Percentiles rank a stretch among this genome's conserved stretches.
Conservation (phyloP, 2,329 filamentous ascomycete species). For the Pseudofabraea citricarpa region DNA sequence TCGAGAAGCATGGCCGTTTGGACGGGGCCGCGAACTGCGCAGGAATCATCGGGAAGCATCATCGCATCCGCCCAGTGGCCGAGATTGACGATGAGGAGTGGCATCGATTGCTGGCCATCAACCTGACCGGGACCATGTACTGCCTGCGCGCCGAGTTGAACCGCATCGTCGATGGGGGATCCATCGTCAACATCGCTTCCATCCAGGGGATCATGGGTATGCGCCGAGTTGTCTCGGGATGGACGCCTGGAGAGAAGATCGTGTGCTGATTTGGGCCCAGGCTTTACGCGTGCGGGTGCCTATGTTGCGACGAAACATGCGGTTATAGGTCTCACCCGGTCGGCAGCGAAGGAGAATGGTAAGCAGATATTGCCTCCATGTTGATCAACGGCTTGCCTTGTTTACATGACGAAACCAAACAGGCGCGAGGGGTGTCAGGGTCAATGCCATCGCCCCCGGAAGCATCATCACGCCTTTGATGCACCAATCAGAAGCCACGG, state of each 20-base stretch:
- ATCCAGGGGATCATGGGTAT: slow-evolving; percentile 44
- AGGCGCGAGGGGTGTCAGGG: slow-evolving; percentile 12
- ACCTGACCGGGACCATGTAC: slow-evolving; percentile 33
- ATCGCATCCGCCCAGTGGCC: slow-evolving; percentile 24
- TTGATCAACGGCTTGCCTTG: too few species aligned
- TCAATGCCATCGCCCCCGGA: slow-evolving; percentile 28
- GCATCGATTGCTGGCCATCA: slow-evolving; percentile 32
- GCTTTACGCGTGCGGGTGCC: slow-evolving; percentile 25
- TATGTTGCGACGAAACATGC: slow-evolving; percentile 36
- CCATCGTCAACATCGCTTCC: slow-evolving; percentile 37
- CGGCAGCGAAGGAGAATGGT: slow-evolving; percentile 34
- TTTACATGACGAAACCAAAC: not conserved
- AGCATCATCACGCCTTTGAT: slow-evolving; percentile 46
- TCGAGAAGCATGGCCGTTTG: slow-evolving; percentile 30
- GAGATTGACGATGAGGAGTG: slow-evolving; percentile 32
- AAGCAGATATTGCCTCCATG: too few species aligned
- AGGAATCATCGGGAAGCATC: slow-evolving; percentile 29
- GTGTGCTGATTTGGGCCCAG: slow-evolving; percentile 19
- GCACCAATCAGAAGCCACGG: slow-evolving; percentile 28
- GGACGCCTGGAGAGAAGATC: not conserved
- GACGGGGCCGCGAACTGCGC: slow-evolving; percentile 49
- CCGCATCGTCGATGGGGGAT: slow-evolving; percentile 32
- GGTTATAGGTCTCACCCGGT: slow-evolving; percentile 33
- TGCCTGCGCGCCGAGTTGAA: slow-evolving; percentile 32
- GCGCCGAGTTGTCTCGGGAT: not conserved